These are phyloP conservation scores for Solanum sparsipilum DNA, from an alignment of 257 asterid genomes.

Conservation along the genomic window DNA sequence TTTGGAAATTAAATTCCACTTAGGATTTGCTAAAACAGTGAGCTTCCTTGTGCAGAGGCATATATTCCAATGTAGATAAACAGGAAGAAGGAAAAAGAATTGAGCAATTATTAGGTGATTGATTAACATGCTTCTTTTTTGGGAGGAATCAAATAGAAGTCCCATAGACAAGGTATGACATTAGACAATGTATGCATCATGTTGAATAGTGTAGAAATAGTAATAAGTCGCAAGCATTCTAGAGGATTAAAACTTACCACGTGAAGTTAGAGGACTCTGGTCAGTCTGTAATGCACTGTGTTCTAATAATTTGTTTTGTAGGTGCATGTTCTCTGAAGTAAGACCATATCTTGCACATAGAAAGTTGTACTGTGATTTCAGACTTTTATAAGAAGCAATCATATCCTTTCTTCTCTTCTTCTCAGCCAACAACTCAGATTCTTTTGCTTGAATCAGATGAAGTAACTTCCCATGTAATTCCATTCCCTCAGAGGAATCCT, in stretches of 20 bases:
- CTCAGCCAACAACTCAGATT: conserved; percentile 50
- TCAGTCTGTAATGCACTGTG: conserved; percentile 30
- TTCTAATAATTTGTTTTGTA: conserved; percentile 28
- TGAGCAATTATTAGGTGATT: neutral
- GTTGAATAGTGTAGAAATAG: neutral
- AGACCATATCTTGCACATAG: conserved; percentile 38
- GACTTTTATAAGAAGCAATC: conserved; percentile 33
- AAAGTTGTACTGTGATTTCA: conserved; percentile 57
- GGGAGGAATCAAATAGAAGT: neutral
- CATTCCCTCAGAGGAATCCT: conserved; percentile 51
- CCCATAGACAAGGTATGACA: neutral
- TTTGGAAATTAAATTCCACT: neutral
- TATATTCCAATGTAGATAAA: neutral
- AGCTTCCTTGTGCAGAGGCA: neutral
- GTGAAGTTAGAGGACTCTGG: conserved; percentile 24
- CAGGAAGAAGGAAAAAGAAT: neutral
- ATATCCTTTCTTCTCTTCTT: conserved; percentile 31
- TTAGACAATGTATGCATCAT: neutral
- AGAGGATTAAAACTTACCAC: conserved; percentile 29
- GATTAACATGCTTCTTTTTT: neutral
- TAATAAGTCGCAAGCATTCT: neutral
- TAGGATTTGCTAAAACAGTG: neutral
- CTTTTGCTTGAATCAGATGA: conserved; percentile 57
- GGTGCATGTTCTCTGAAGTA: conserved; percentile 31
- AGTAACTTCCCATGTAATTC: conserved; percentile 60